Percentiles rank a stretch among this genome's conserved stretches.
Evolutionary conservation across 2,329 filamentous ascomycete genomes (phyloP).

Genomic region (Trichoderma asperellum): DNA sequence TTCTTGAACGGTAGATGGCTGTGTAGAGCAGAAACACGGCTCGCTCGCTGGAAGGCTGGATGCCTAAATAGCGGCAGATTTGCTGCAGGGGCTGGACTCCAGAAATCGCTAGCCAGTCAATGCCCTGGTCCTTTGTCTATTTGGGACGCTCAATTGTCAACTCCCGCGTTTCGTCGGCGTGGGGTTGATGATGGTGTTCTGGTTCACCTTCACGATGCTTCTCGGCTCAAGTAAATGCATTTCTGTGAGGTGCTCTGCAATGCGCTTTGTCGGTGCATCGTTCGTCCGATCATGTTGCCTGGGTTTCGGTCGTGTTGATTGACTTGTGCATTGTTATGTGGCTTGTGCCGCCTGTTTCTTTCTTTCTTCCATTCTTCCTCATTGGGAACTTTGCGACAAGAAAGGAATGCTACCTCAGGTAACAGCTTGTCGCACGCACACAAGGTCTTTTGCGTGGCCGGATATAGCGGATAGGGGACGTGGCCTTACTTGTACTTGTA

Average conservation of each 20-base stretch:
- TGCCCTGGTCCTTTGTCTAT: slow-evolving; percentile 24
- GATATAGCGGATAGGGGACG: background rate
- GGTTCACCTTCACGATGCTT: background rate
- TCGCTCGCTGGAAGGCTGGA: background rate
- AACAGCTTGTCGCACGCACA: background rate
- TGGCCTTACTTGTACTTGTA: slow-evolving; percentile 9
- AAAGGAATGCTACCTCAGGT: slow-evolving; percentile 2
- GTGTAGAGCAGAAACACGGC: background rate
- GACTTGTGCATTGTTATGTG: background rate
- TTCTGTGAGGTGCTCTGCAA: background rate
- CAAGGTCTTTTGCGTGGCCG: background rate
- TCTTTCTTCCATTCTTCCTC: background rate
- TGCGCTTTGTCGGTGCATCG: background rate
- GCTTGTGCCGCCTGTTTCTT: background rate
- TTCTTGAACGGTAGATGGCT: background rate
- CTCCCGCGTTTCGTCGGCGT: slow-evolving; percentile 25
- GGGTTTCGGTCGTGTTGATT: background rate
- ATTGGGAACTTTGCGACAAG: background rate
- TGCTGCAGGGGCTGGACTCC: slow-evolving; percentile 2
- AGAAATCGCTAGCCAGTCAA: slow-evolving; percentile 21
- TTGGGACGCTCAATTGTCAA: slow-evolving; percentile 22
- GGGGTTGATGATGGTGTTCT: slow-evolving; percentile 5
- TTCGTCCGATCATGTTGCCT: background rate
- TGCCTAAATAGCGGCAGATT: slow-evolving; percentile 21
- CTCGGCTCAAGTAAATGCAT: background rate